phyloP scores from a whole-genome alignment of 306 rosid species.

The Fragaria nilgerrensis region DNA sequence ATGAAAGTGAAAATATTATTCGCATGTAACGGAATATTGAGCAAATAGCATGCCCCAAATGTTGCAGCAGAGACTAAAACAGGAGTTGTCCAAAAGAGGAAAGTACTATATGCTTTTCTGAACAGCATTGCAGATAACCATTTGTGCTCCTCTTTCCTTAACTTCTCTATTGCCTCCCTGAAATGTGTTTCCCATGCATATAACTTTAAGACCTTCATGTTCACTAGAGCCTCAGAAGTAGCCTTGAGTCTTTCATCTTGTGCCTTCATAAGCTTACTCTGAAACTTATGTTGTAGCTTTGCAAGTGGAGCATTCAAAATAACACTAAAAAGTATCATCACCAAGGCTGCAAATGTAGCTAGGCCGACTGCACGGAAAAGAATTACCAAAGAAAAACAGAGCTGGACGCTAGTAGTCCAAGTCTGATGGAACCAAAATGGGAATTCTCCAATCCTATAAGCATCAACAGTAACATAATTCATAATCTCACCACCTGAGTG shows the following conservation, averaged over 20 bases:
- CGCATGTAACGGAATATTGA: slow-evolving; percentile 69
- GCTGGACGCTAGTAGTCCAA: slow-evolving; percentile 80
- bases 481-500: slow-evolving; percentile 84
- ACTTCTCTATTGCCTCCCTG: slow-evolving; percentile 44
- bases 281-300: slow-evolving; percentile 75
- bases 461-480: slow-evolving; percentile 91
- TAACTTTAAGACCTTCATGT: slow-evolving; percentile 82
- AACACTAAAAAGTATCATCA: slow-evolving; percentile 60
- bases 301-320: slow-evolving; percentile 75
- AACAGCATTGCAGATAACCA: slow-evolving; percentile 68
- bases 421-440: slow-evolving; percentile 89
- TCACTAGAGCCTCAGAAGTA: slow-evolving; percentile 67
- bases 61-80: slow-evolving; percentile 78
- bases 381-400: slow-evolving; percentile 58
- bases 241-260: slow-evolving; percentile 77
- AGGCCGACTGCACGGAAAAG: slow-evolving; percentile 70
- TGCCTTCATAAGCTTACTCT: slow-evolving; percentile 70
- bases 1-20: slow-evolving; percentile 83
- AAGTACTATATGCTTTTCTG: slow-evolving; percentile 49
- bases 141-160: slow-evolving; percentile 64
- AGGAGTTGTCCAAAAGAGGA: slow-evolving; percentile 79
- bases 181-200: slow-evolving; percentile 94
- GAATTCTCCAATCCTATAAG: slow-evolving; percentile 88
- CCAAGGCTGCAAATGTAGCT: slow-evolving; percentile 77
- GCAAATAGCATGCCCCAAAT: slow-evolving; percentile 75